Evolutionary conservation across 306 rosid genomes (phyloP).

Genomic region (Pueraria montana): DNA sequence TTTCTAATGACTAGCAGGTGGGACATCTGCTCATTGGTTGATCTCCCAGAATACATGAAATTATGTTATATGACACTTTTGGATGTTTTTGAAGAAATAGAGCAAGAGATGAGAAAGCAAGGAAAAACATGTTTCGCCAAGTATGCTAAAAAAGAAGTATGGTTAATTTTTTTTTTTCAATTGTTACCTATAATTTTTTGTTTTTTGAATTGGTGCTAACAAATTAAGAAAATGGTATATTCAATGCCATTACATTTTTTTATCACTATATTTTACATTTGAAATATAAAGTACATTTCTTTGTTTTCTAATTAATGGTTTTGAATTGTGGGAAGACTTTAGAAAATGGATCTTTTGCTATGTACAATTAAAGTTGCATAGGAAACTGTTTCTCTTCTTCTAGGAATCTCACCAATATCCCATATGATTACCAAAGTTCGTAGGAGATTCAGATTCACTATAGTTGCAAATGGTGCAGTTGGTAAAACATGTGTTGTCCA

Average conservation of each 20-base stretch:
- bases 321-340: neutral
- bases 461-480: too few relatives aligned
- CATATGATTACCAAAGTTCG: neutral
- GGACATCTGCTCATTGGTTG: constrained; percentile 32
- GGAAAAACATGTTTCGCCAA: constrained; percentile 17
- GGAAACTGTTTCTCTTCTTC: neutral
- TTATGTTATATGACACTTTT: constrained; percentile 17
- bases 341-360: too few relatives aligned
- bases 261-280: neutral
- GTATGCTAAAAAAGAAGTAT: constrained; percentile 34
- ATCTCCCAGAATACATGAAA: constrained; percentile 51
- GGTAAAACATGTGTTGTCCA: too few relatives aligned
- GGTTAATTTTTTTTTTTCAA: neutral
- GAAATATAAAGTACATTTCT: neutral
- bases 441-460: too few relatives aligned
- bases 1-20: constrained; percentile 20
- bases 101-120: constrained; percentile 38
- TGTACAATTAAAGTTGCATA: neutral
- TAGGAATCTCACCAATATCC: neutral
- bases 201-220: neutral
- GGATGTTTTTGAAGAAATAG: constrained; percentile 44
- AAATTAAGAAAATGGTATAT: neutral
- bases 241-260: neutral
- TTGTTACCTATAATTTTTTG: neutral
- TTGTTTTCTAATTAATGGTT: neutral